phyloP scores from a whole-genome alignment of 139 green algal species.

The Chlorella sorokiniana region DNA sequence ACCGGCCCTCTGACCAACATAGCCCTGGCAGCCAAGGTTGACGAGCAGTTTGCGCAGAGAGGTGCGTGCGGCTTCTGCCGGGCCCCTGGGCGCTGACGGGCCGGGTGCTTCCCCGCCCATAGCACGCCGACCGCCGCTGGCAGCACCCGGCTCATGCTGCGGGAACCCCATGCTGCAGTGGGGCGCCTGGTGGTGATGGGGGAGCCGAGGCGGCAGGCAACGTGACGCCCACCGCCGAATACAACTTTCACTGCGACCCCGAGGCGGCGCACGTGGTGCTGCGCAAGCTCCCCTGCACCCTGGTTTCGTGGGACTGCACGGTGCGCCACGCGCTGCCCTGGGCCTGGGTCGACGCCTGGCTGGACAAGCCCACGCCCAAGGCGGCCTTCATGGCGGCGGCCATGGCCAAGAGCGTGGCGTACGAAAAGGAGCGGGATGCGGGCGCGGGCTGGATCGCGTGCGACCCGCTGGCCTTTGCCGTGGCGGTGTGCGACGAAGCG shows the following conservation, averaged over 20 bases:
- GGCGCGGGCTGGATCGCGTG: slow-evolving; percentile 36
- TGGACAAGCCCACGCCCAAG: slow-evolving; percentile 36
- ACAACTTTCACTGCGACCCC: slow-evolving; percentile 55
- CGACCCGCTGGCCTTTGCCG: slow-evolving; percentile 36
- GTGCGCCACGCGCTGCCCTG: slow-evolving; percentile 36
- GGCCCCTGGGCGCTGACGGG: too few species aligned
- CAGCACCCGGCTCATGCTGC: too few species aligned
- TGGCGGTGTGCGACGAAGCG: slow-evolving; percentile 11
- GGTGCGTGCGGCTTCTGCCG: too few species aligned
- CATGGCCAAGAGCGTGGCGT: slow-evolving; percentile 29
- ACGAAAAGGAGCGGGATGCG: slow-evolving; percentile 18
- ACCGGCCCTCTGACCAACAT: slow-evolving; percentile 54
- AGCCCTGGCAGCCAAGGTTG: slow-evolving; percentile 42
- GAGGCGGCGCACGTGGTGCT: slow-evolving; percentile 49
- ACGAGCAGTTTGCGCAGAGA: slow-evolving; percentile 3
- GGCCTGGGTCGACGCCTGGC: slow-evolving; percentile 35
- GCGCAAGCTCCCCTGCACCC: slow-evolving; percentile 26
- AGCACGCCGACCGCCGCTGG: too few species aligned
- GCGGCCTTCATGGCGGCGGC: slow-evolving; percentile 25
- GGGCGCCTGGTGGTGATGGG: slow-evolving; percentile 48
- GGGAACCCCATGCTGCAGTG: slow-evolving; percentile 6
- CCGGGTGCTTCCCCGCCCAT: too few species aligned
- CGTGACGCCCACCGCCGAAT: slow-evolving; percentile 42
- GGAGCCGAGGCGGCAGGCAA: slow-evolving; percentile 41
- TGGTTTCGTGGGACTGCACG: slow-evolving; percentile 40